These are phyloP conservation scores for Blastocystis sp. DNA, from an alignment of 352 stramenopile species.

Conservation along the genomic window DNA sequence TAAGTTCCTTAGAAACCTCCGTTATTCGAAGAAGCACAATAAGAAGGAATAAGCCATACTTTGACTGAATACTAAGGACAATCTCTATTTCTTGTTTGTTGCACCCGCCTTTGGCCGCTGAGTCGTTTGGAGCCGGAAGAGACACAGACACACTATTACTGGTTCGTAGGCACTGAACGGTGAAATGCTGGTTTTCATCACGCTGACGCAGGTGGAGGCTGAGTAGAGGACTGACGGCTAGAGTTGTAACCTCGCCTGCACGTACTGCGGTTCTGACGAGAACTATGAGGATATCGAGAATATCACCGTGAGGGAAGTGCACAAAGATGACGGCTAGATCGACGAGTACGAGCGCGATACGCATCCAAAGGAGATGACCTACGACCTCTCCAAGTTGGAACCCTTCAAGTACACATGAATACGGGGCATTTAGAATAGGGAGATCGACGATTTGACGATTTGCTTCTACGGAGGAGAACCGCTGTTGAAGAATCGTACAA, in stretches of 20 bases:
- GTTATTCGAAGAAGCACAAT: conserved; percentile 88
- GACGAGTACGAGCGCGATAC: conserved; percentile 73
- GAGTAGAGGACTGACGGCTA: background rate
- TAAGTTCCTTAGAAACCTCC: conserved; percentile 88
- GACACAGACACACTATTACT: background rate
- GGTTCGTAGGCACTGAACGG: background rate
- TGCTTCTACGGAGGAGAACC: conserved; percentile 78
- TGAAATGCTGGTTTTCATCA: conserved; percentile 67
- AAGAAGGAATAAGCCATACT: conserved; percentile 80
- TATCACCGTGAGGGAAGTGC: conserved; percentile 24
- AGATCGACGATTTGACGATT: conserved; percentile 76
- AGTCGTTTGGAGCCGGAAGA: background rate
- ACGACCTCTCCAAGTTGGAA: conserved; percentile 68
- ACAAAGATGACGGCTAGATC: background rate
- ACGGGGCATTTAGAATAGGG: background rate
- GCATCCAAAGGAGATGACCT: conserved; percentile 73
- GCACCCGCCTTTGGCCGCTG: background rate
- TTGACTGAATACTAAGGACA: conserved; percentile 72
- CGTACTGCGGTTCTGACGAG: conserved; percentile 77
- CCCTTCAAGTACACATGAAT: conserved; percentile 52
- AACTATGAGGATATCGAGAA: conserved; percentile 75
- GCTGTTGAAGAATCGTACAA: conserved; percentile 76
- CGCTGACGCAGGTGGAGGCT: conserved; percentile 51
- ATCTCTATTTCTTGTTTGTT: conserved; percentile 73
- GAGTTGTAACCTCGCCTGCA: conserved; percentile 77